A percentile compares a stretch with the other conserved stretches of the same genome.
phyloP scores from a whole-genome alignment of 2,329 filamentous ascomycete species.

The Neofusicoccum ribis region DNA sequence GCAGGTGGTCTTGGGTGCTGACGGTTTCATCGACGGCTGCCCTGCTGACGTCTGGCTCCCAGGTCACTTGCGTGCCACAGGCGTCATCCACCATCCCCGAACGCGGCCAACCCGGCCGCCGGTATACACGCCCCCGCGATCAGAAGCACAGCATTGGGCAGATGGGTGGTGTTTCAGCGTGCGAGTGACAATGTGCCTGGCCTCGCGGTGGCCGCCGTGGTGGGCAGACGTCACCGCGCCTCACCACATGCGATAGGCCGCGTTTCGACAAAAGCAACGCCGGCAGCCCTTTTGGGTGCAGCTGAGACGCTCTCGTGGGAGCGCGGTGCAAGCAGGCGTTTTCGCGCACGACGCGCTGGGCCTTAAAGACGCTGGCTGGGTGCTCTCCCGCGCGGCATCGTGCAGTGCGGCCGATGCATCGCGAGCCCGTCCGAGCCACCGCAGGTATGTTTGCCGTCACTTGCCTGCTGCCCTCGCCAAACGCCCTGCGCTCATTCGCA shows the following conservation, averaged over 20 bases:
- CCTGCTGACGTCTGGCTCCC: conserved; percentile 1
- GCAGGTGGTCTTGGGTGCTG: not conserved
- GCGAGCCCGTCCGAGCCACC: not conserved
- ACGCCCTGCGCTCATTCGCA: not conserved
- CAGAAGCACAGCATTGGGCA: not conserved
- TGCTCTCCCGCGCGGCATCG: not conserved
- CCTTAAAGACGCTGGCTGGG: not conserved
- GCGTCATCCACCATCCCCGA: conserved; percentile 2
- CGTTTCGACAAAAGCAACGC: conserved; percentile 20
- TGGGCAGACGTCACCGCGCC: conserved; percentile 2
- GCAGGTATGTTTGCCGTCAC: conserved; percentile 8
- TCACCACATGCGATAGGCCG: conserved; percentile 7
- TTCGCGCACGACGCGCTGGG: not conserved
- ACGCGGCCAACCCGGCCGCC: not conserved
- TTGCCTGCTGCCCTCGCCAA: not conserved
- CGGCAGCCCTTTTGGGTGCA: not conserved
- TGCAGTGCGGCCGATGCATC: not conserved
- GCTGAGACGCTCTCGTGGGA: conserved; percentile 9
- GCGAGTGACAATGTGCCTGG: not conserved
- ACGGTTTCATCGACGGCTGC: conserved; percentile 2
- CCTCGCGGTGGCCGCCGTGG: not conserved
- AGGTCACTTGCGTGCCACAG: not conserved
- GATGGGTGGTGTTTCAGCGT: conserved; percentile 3
- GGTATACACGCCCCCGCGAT: not conserved
- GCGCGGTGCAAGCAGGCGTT: not conserved